Percentiles rank a stretch among this genome's conserved stretches.
phyloP scores from a whole-genome alignment of 345 rosid species.

The Firmiana major region DNA sequence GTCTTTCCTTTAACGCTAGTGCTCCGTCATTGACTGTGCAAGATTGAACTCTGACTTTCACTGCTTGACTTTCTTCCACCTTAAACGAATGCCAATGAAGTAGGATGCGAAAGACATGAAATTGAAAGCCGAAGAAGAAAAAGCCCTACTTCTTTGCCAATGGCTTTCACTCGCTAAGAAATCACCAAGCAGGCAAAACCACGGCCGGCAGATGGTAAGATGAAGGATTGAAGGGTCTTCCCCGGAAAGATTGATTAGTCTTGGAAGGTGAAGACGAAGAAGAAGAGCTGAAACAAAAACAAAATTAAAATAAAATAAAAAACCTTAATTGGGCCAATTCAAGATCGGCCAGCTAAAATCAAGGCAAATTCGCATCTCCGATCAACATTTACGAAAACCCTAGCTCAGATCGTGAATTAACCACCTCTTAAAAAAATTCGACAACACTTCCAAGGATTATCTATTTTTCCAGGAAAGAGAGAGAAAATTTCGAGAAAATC shows the following conservation, averaged over 20 bases:
- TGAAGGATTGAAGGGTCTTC: not conserved
- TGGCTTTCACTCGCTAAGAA: not conserved
- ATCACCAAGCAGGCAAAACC: not conserved
- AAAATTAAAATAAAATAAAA: not conserved
- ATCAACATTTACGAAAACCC: slow-evolving; percentile 58
- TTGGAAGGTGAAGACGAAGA: not conserved
- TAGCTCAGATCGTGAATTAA: slow-evolving; percentile 33
- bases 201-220: not conserved
- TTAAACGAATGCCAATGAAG: slow-evolving; percentile 1
- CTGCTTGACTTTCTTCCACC: not conserved
- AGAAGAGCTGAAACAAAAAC: not conserved
- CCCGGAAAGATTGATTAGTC: not conserved
- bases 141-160: not conserved
- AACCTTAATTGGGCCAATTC: not conserved
- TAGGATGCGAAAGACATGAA: not conserved
- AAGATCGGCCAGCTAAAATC: slow-evolving; percentile 46
- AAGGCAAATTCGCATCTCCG: slow-evolving; percentile 38
- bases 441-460: slow-evolving; percentile 13
- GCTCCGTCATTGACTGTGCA: not conserved
- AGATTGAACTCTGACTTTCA: not conserved
- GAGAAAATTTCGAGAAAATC: not conserved
- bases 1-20: not conserved
- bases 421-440: slow-evolving; percentile 12
- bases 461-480: not conserved
- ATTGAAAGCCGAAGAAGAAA: not conserved